phyloP scores from a whole-genome alignment of 2,329 filamentous ascomycete genomes.

The Botrytis sinoallii region DNA sequence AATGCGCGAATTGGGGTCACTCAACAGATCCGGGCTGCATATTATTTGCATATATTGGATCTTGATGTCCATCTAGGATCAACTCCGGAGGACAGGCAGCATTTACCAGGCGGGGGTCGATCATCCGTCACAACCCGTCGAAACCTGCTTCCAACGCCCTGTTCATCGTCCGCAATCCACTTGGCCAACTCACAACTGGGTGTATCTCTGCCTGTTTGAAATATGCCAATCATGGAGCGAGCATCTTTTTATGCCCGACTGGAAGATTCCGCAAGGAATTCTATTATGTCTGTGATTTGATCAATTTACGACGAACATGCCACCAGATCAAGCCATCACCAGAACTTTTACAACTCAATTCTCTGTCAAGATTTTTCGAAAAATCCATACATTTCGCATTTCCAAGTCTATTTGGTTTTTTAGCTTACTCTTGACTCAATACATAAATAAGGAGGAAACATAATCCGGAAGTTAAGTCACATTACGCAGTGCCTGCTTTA shows the following conservation, averaged over 20 bases:
- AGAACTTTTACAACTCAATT: conserved; percentile 7
- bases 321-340: conserved; percentile 25
- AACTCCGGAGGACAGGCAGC: conserved; percentile 20
- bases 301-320: conserved; percentile 12
- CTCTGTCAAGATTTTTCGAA: not conserved
- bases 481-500: conserved; percentile 10
- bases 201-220: not conserved
- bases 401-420: not conserved
- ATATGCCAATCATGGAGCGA: conserved; percentile 2
- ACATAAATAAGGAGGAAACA: not conserved
- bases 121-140: conserved; percentile 31
- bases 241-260: not conserved
- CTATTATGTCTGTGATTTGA: conserved; percentile 8
- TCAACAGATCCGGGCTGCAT: conserved; percentile 24
- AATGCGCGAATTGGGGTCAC: conserved; percentile 22
- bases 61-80: conserved; percentile 30
- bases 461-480: not conserved
- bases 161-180: conserved; percentile 6
- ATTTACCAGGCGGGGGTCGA: conserved; percentile 28
- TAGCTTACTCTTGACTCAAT: not conserved
- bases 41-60: conserved; percentile 35
- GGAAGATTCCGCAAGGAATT: not conserved
- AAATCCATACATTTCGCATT: not conserved
- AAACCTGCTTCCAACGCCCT: conserved; percentile 24
- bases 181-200: conserved; percentile 7